These are phyloP conservation scores for Termitomyces sp. DNA, from an alignment of 768 basidiomycete genomes.

Conservation along the genomic window DNA sequence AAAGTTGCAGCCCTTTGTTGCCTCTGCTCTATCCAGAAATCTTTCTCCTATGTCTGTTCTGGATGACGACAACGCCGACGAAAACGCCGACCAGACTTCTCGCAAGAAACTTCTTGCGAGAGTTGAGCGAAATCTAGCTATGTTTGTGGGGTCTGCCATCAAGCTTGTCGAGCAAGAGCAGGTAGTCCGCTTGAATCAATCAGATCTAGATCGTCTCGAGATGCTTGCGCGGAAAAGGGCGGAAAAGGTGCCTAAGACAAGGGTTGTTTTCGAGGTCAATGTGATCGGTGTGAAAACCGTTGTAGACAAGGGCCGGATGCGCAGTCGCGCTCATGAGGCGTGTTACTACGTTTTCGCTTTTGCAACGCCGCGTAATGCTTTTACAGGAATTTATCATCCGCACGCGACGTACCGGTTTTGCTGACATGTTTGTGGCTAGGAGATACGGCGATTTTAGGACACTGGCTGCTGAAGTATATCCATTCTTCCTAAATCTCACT, in stretches of 20 bases:
- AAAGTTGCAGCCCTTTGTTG: constrained; percentile 93
- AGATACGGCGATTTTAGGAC: constrained; percentile 95
- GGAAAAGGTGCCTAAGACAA: constrained; percentile 37
- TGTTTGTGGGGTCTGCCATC: constrained; percentile 77
- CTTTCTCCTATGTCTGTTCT: constrained; percentile 56
- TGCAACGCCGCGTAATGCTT: constrained; percentile 6
- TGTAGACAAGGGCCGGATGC: constrained; percentile 75
- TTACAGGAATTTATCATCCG: constrained; percentile 90
- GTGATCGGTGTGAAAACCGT: constrained; percentile 84
- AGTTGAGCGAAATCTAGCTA: constrained; percentile 76
- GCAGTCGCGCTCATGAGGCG: constrained; percentile 86
- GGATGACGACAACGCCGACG: constrained; percentile 45
- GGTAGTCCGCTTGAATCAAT: constrained; percentile 83
- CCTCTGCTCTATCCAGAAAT: constrained; percentile 76
- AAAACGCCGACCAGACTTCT: constrained; percentile 43
- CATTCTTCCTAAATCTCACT: neutral
- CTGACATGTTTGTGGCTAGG: constrained; percentile 83
- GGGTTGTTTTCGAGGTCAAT: constrained; percentile 81
- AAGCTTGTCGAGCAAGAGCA: constrained; percentile 84
- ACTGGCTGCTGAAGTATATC: constrained; percentile 70
- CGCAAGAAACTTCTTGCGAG: constrained; percentile 68
- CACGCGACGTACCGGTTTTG: constrained; percentile 65
- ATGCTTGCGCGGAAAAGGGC: constrained; percentile 58
- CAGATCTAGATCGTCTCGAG: constrained; percentile 78
- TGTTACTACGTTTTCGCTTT: constrained; percentile 18